Evolutionary conservation across 768 basidiomycete species (phyloP), one percentile per base, ranked within the genome.

Genomic region (Mycena sanguinolenta): DNA sequence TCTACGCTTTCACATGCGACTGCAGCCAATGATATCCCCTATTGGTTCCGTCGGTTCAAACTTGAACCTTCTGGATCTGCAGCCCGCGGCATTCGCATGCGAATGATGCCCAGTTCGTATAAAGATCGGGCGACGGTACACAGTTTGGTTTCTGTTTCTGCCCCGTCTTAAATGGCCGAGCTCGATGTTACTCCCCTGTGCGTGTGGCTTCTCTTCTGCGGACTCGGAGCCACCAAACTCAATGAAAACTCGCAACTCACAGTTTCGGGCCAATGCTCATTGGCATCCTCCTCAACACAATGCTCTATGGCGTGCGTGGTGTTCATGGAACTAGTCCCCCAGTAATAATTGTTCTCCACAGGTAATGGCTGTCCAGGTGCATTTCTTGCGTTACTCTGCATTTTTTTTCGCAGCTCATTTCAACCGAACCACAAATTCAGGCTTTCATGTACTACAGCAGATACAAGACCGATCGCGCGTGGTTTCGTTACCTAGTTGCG

Each of bases 181-280:
- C 69, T 63, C 2, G 69, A 70, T 62, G 64, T 70, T 25, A 65
- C 69, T 16, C 57, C 36, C 9, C 49, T 70, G 69, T 70, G 12
- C 12, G 64, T 65, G 4, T 57, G n/a, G n/a, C 21, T 50, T 23
- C 4, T 23, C 9, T 23, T 42, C 34, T n/a, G 10, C 21, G 9
- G 54, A 9, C n/a, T n/a, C n/a, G n/a, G n/a, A n/a, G n/a, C 1
- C 55, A 27, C n/a, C 42, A 2, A 23, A 8, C 23, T 44, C 1
- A 23, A 28, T 23, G 23, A n/a, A n/a, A n/a, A n/a, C n/a, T n/a
- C n/a, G n/a, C 16, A 25, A 38, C 34, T 3, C 0, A 6, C 0
- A 71, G 70, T 6, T 71, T 71, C 12, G 70, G 70, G 0, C 70
- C 70, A 1, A 49, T 71, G 28, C 55, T 71, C 7, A 10, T 71